Base-by-base conservation (phyloP, 768 basidiomycete species). In the Lactarius hatsudake region DNA sequence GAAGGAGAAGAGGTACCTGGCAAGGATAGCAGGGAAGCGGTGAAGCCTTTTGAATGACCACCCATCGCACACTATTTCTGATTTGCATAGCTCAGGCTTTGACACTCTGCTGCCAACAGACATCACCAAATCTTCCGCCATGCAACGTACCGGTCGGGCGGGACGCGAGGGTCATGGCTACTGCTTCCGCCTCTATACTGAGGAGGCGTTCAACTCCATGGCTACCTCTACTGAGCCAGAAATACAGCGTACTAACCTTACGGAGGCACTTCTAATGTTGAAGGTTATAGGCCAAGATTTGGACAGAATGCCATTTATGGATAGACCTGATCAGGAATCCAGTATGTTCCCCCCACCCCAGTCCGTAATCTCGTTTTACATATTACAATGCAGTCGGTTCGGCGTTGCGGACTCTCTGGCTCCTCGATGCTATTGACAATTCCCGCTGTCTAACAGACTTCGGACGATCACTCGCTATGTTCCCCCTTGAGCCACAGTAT, bases 141-240 rank as follows among this genome's bases (percentile, higher is more conserved):
- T 87, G 83, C 92, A 99, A 76, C 83, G 97, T n/a, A 85, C 94
- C 3, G 97, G 97, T 75, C 93, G 97, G 64, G 97, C 96, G 0
- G 97, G 97, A 69, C 93, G 97, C 65, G 94, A 98, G 90, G 88
- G 92, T 5, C 79, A 82, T 38, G 97, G 97, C 9, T 81, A 84
- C 57, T 99, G 97, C 77, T 99, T 92, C 78, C 86, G 97, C 28
- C 79, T 99, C 15, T 99, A 96, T 78, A 94, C 96, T 0, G 91
- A 96, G 75, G 81, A 85, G 4, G 83, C 86, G 5, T 98, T 90
- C 77, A 80, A 84, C 55, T 76, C 78, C 13, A 84, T 98, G 83
- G 78, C 80, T 5, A 71, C 82, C 15, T 83, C 91, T 10, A 81
- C 88, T 17, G 87, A 93, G 71, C 96, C 96, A 1, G 97, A 98